Conservation (phyloP, 106 monocot genomes). For the Cymbidium sinense region DNA sequence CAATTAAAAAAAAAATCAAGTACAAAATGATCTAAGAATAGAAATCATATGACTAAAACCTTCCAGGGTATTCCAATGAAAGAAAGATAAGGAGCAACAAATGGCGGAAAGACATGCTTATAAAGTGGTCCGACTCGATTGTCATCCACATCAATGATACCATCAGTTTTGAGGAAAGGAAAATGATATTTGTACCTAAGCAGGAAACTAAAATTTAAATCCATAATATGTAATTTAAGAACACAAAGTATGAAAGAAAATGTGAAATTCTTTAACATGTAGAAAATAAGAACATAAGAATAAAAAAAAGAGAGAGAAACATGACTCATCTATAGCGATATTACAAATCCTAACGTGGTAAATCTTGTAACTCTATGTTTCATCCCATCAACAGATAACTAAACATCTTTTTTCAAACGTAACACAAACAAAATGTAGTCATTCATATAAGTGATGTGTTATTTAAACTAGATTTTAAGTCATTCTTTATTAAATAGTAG, state of each 20-base stretch:
- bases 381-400: background rate
- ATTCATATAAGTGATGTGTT: background rate
- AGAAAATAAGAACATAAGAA: background rate
- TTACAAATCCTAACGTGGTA: background rate
- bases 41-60: slow-evolving; percentile 24
- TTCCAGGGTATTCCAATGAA: slow-evolving; percentile 94
- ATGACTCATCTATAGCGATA: background rate
- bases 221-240: background rate
- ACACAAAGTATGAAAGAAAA: background rate
- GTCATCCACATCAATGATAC: slow-evolving; percentile 71
- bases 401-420: background rate
- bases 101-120: slow-evolving; percentile 84
- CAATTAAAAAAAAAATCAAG: background rate
- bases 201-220: background rate
- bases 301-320: background rate
- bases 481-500: too few relatives aligned
- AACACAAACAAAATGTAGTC: background rate
- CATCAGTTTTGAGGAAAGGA: slow-evolving; percentile 68
- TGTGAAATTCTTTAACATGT: background rate
- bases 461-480: too few relatives aligned
- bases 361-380: background rate
- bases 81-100: slow-evolving; percentile 59
- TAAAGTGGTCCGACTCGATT: slow-evolving; percentile 87
- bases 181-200: slow-evolving; percentile 82
- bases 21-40: background rate